Percentiles rank a stretch among this genome's conserved stretches.
These are phyloP conservation scores for Microcyclosporella mali DNA, from an alignment of 2,329 filamentous ascomycete species.

Conservation along the genomic window DNA sequence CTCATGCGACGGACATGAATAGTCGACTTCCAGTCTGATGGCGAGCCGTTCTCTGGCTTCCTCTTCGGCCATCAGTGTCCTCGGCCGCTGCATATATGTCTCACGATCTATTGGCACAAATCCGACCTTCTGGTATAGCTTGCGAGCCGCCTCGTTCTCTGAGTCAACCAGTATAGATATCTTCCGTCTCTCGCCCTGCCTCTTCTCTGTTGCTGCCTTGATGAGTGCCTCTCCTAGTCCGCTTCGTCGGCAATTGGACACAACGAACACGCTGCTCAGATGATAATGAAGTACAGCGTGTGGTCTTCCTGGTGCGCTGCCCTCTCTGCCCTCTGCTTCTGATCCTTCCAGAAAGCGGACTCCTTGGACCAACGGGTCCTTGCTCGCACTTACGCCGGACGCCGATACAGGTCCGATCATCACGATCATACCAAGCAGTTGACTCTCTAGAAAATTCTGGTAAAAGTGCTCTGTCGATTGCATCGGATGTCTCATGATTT, in stretches of 20 bases:
- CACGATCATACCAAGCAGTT: conserved; percentile 26
- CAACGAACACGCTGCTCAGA: conserved; percentile 29
- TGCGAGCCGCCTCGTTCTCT: conserved; percentile 23
- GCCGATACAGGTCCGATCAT: conserved; percentile 21
- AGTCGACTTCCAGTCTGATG: conserved; percentile 17
- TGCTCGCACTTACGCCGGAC: conserved; percentile 9
- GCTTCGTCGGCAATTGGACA: conserved; percentile 19
- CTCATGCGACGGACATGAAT: not conserved
- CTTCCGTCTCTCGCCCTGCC: conserved; percentile 3
- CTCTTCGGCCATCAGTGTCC: conserved; percentile 8
- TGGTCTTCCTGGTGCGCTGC: not conserved
- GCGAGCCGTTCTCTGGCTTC: conserved; percentile 13
- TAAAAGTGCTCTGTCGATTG: conserved; percentile 2
- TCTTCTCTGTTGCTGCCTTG: conserved; percentile 21
- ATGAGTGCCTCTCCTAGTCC: conserved; percentile 29
- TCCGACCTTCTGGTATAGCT: conserved; percentile 25
- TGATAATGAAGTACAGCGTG: conserved; percentile 17
- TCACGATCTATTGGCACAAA: conserved; percentile 23
- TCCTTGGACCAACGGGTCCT: conserved; percentile 13
- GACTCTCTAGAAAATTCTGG: conserved; percentile 5
- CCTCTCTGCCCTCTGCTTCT: not conserved
- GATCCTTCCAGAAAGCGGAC: not conserved
- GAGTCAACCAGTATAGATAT: conserved; percentile 23
- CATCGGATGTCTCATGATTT: not conserved
- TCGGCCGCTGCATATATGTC: conserved; percentile 20